These are phyloP conservation scores for Talaromyces sp. DNA, from an alignment of 2,329 filamentous ascomycete species.

Conservation along the genomic window DNA sequence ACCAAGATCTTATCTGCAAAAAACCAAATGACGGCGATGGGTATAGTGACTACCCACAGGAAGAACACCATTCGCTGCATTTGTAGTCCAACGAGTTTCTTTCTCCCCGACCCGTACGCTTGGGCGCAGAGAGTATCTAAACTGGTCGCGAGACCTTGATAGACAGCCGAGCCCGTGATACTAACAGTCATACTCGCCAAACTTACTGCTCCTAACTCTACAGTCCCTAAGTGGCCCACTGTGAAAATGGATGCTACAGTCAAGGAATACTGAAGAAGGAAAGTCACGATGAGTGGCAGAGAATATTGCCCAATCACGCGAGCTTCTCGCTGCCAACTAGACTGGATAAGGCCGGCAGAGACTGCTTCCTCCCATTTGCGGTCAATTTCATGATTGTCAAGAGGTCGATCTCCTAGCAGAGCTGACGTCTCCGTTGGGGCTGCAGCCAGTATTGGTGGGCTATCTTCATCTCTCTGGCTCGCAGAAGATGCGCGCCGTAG, in stretches of 20 bases:
- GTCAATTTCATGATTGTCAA: constrained; percentile 57
- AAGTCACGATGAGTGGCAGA: constrained; percentile 67
- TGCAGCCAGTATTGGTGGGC: background rate
- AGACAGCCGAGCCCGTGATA: constrained; percentile 72
- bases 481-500: constrained; percentile 19
- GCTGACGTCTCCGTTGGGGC: constrained; percentile 46
- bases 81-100: constrained; percentile 80
- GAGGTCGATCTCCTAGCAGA: constrained; percentile 44
- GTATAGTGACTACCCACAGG: constrained; percentile 66
- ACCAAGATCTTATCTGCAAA: constrained; percentile 63
- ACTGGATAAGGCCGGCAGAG: constrained; percentile 72
- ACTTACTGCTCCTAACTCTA: constrained; percentile 64
- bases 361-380: constrained; percentile 85
- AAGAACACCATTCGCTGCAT: constrained; percentile 79
- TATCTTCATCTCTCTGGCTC: constrained; percentile 5
- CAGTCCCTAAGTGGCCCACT: constrained; percentile 69
- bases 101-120: constrained; percentile 87
- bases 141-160: constrained; percentile 81
- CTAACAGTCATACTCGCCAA: constrained; percentile 74
- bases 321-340: constrained; percentile 85
- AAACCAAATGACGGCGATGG: constrained; percentile 69
- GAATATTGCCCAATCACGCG: constrained; percentile 74
- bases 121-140: constrained; percentile 91
- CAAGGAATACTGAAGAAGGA: constrained; percentile 76
- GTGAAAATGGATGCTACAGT: constrained; percentile 79